These are phyloP conservation scores for Yamadazyma phyllophila DNA, from an alignment of 805 yeast species.

Conservation along the genomic window DNA sequence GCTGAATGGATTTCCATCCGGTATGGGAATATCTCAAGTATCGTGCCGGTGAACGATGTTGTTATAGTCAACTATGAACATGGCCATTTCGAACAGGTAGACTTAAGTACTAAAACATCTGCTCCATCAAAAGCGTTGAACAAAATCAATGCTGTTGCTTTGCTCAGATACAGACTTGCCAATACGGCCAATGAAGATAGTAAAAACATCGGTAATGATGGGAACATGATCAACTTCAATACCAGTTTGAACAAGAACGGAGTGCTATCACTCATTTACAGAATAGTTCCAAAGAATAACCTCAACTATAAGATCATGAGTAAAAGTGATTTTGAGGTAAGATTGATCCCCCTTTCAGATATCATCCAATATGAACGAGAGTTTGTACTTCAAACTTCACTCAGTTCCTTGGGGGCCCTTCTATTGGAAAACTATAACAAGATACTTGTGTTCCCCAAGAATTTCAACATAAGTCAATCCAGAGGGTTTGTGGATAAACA, in stretches of 20 bases:
- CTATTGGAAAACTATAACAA: constrained; percentile 21
- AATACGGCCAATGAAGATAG: constrained; percentile 2
- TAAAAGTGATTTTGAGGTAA: constrained; percentile 23
- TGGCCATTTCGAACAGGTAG: constrained; percentile 3
- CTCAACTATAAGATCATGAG: constrained; percentile 27
- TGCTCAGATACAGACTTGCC: constrained; percentile 3
- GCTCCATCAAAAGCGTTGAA: constrained; percentile 2
- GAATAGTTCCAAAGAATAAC: constrained; percentile 24
- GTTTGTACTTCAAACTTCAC: constrained; percentile 17
- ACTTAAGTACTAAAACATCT: background rate
- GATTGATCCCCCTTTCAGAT: constrained; percentile 20
- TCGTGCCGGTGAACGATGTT: constrained; percentile 1
- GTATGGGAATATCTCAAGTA: constrained; percentile 3
- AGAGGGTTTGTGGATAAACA: constrained; percentile 13
- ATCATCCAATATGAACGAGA: constrained; percentile 3
- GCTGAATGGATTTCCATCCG: background rate
- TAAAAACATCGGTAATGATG: constrained; percentile 16
- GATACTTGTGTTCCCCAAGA: constrained; percentile 21
- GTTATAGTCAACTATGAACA: constrained; percentile 8
- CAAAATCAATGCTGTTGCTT: background rate
- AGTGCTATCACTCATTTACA: constrained; percentile 22
- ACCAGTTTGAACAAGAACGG: constrained; percentile 18
- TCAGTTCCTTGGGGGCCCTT: constrained; percentile 19
- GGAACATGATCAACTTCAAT: constrained; percentile 27
- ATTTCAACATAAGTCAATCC: background rate